Percentiles rank a stretch among this genome's conserved stretches.
Conservation (phyloP, 371 early-diverging fungal genomes). For the Haplosporangium sp. region DNA sequence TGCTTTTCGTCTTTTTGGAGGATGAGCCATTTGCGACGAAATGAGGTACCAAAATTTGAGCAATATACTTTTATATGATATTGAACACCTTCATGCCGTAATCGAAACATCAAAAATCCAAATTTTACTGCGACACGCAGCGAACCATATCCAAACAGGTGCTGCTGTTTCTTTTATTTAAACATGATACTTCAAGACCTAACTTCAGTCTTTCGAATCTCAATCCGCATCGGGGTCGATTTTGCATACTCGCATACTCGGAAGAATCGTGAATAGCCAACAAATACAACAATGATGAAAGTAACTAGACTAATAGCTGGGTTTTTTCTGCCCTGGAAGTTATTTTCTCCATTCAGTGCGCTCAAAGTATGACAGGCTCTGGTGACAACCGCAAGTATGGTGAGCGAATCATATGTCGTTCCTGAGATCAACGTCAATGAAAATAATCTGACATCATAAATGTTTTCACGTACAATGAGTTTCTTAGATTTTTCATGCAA, state of each 20-base stretch:
- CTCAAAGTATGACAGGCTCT: background rate
- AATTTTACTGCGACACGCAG: no score
- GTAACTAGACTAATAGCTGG: no score
- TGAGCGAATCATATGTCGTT: slow-evolving; percentile 4
- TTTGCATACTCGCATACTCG: background rate
- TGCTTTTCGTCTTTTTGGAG: no score
- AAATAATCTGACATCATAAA: background rate
- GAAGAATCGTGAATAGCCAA: no score
- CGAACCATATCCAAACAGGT: no score
- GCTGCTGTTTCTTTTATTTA: slow-evolving; percentile 3
- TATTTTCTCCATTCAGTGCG: background rate
- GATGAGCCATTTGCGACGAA: no score
- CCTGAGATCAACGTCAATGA: slow-evolving; percentile 6
- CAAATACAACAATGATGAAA: no score
- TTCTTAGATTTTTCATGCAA: background rate
- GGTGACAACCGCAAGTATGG: background rate
- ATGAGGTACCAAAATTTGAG: no score
- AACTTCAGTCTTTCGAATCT: slow-evolving; percentile 1
- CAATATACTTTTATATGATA: no score
- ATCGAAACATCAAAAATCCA: no score
- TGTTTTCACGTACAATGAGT: background rate
- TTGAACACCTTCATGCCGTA: no score
- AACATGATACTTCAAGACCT: background rate
- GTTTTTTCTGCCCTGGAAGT: background rate
- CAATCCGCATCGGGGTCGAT: background rate